These are phyloP conservation scores for Yamadazyma conglobata DNA, from an alignment of 1,139 yeast genomes.

Conservation along the genomic window DNA sequence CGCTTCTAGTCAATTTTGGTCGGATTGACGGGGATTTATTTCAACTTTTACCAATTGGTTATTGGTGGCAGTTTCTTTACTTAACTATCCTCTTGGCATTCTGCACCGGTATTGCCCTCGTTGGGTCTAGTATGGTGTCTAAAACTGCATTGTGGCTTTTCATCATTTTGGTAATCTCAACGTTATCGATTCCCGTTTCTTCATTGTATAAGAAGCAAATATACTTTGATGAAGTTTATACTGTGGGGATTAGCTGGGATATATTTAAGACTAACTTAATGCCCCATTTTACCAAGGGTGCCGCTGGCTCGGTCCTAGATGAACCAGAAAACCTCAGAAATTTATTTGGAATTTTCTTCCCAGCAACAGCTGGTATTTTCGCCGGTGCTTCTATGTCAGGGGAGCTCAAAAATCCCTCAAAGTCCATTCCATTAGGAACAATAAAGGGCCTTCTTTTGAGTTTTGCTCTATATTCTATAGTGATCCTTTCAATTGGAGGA, in stretches of 20 bases:
- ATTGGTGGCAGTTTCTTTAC: constrained; percentile 55
- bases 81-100: constrained; percentile 62
- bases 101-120: constrained; percentile 75
- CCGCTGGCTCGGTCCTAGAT: constrained; percentile 79
- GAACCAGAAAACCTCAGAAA: constrained; percentile 72
- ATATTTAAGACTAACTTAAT: constrained; percentile 63
- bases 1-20: constrained; percentile 66
- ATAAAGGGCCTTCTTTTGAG: constrained; percentile 75
- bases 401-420: constrained; percentile 80
- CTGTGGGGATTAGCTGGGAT: constrained; percentile 70
- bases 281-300: constrained; percentile 83
- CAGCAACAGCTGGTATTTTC: constrained; percentile 96
- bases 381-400: constrained; percentile 99
- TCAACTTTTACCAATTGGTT: constrained; percentile 50
- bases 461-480: constrained; percentile 67
- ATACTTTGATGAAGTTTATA: constrained; percentile 44
- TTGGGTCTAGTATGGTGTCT: constrained; percentile 82
- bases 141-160: constrained; percentile 78
- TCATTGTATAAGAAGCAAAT: constrained; percentile 59
- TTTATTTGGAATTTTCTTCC: constrained; percentile 91
- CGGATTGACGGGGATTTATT: constrained; percentile 52
- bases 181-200: constrained; percentile 80
- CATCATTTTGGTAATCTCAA: constrained; percentile 63
- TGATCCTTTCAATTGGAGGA: constrained; percentile 73
- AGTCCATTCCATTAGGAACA: constrained; percentile 88